These are phyloP conservation scores for Bathelium albidoporum DNA, from an alignment of 495 filamentous ascomycete species.

Conservation along the genomic window DNA sequence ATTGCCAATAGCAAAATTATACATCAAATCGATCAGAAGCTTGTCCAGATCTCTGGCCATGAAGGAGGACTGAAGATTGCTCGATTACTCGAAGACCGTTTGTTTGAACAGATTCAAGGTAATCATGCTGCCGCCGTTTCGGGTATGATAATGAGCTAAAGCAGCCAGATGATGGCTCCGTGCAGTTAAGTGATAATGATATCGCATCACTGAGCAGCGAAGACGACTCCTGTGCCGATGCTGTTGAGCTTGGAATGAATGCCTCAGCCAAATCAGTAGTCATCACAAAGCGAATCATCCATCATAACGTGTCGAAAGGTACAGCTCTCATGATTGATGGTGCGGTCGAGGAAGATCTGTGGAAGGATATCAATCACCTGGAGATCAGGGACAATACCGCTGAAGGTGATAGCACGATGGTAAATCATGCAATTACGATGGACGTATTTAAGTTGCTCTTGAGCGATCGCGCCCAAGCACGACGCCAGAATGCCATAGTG, in stretches of 20 bases:
- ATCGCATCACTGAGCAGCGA: background rate
- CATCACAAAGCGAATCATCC: background rate
- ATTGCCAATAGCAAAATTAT: constrained; percentile 2
- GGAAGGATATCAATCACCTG: background rate
- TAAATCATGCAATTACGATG: constrained; percentile 1
- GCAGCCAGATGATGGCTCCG: background rate
- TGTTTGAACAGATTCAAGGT: background rate
- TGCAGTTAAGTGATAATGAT: background rate
- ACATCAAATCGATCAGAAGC: background rate
- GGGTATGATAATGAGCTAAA: background rate
- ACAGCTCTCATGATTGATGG: background rate
- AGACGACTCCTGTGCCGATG: background rate
- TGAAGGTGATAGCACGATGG: background rate
- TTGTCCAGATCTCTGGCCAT: background rate
- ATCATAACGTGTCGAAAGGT: background rate
- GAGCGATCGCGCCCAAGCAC: no score
- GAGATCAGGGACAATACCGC: constrained; percentile 6
- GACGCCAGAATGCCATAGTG: no score
- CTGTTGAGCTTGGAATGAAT: background rate
- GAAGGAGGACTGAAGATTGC: background rate
- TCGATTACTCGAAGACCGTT: background rate
- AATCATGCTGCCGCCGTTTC: background rate
- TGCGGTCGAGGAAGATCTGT: background rate
- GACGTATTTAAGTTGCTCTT: background rate
- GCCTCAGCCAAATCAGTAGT: background rate